phyloP scores from a whole-genome alignment of 345 rosid species.

The Dipteronia sinensis region DNA sequence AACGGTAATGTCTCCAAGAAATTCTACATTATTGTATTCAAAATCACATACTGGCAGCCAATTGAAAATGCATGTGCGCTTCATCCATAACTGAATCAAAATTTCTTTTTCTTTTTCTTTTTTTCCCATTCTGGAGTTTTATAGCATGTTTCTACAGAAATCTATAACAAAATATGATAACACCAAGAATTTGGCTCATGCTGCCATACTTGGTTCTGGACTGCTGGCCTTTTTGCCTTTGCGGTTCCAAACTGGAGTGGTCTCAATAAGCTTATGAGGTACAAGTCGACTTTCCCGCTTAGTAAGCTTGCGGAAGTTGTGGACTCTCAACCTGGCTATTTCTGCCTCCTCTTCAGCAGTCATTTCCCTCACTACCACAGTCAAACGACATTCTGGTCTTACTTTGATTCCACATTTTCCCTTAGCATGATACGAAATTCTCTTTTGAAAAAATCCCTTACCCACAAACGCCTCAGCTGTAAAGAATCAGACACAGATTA shows the following conservation, averaged over 20 bases:
- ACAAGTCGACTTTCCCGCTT: conserved; percentile 72
- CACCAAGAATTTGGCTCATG: conserved; percentile 1
- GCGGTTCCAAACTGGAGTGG: conserved; percentile 83
- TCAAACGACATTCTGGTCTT: conserved; percentile 74
- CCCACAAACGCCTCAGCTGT: conserved; percentile 95
- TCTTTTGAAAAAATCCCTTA: conserved; percentile 72
- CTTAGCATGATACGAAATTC: conserved; percentile 63
- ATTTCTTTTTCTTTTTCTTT: too few species aligned
- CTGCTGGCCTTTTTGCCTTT: conserved; percentile 45
- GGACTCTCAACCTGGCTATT: conserved; percentile 77
- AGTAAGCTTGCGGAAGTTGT: conserved; percentile 71
- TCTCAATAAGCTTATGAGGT: conserved; percentile 81
- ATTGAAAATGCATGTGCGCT: not conserved
- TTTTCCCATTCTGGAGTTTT: not conserved
- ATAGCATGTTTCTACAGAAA: not conserved
- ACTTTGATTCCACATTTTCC: conserved; percentile 60
- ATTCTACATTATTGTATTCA: not conserved
- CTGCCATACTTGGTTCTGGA: conserved; percentile 11
- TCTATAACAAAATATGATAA: not conserved
- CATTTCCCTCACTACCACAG: conserved; percentile 80
- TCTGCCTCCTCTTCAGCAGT: conserved; percentile 86
- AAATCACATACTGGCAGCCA: not conserved
- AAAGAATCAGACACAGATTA: conserved; percentile 3
- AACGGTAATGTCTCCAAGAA: not conserved
- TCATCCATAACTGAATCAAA: not conserved